Conservation (phyloP, 1,284 basidiomycete genomes). For the Ustilago crameri region DNA sequence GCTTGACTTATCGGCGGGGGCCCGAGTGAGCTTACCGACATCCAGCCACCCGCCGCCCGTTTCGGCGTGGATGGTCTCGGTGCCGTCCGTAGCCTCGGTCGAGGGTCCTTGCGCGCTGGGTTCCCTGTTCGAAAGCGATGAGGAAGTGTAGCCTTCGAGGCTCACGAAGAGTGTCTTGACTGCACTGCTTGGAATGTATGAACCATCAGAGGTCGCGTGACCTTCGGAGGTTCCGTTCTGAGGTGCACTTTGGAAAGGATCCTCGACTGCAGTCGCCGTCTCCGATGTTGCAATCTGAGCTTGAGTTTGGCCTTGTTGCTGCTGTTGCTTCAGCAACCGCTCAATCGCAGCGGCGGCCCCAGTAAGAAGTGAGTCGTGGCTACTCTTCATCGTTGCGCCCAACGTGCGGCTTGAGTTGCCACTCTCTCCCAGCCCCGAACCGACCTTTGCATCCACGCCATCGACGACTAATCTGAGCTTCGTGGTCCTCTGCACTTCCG, state of each 20-base stretch:
- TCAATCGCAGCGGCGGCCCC: constrained; percentile 59
- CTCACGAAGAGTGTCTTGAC: constrained; percentile 56
- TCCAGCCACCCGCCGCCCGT: constrained; percentile 57
- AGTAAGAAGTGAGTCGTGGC: constrained; percentile 24
- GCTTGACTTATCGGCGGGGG: no score
- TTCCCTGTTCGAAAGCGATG: constrained; percentile 19
- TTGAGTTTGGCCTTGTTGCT: constrained; percentile 7
- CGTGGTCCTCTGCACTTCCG: constrained; percentile 2
- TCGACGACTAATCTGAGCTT: constrained; percentile 19
- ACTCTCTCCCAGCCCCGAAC: constrained; percentile 10
- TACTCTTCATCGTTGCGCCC: background rate
- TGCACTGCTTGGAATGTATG: constrained; percentile 6
- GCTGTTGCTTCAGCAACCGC: constrained; percentile 41
- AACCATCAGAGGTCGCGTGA: background rate
- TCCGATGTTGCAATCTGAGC: background rate
- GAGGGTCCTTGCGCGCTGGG: no score
- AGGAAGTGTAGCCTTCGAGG: constrained; percentile 55
- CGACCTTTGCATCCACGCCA: constrained; percentile 5
- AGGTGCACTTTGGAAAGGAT: constrained; percentile 9
- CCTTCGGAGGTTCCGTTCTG: background rate
- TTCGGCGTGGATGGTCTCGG: constrained; percentile 20
- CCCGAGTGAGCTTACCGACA: constrained; percentile 45
- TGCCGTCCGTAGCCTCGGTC: constrained; percentile 11
- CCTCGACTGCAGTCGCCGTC: background rate
- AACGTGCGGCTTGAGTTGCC: constrained; percentile 9